Evolutionary conservation across 169 alveolate genomes (phyloP).

Genomic region (Plasmodium cynomolgi): DNA sequence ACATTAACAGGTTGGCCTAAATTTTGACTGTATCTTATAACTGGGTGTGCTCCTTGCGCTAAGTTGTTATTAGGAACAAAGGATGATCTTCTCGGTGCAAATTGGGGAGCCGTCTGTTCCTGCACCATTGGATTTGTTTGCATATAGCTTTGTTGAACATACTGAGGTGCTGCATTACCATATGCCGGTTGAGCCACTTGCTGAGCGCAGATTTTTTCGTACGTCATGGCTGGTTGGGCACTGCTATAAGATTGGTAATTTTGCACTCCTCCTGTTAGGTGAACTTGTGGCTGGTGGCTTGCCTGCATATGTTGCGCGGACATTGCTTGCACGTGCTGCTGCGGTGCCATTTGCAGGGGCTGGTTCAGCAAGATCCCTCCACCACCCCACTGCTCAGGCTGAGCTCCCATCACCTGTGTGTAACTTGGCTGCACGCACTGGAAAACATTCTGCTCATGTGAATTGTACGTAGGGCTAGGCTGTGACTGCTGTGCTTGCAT

Average conservation of each 20-base stretch:
- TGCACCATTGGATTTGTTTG: slow-evolving; percentile 2
- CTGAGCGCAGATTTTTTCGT: slow-evolving; percentile 1
- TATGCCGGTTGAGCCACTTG: neutral
- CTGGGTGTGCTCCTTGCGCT: neutral
- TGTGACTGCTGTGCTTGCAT: neutral
- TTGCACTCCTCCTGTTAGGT: slow-evolving; percentile 5
- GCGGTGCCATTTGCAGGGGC: neutral
- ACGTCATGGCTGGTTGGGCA: neutral
- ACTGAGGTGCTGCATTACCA: neutral
- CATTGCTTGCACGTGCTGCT: neutral
- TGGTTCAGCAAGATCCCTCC: slow-evolving; percentile 24
- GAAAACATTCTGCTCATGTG: neutral
- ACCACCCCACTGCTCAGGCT: neutral
- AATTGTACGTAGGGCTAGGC: neutral
- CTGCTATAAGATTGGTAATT: slow-evolving; percentile 5
- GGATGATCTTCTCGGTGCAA: slow-evolving; percentile 9
- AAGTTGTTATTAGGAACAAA: slow-evolving; percentile 25
- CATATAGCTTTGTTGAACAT: slow-evolving; percentile 3
- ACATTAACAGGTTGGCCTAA: neutral
- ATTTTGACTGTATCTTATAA: neutral
- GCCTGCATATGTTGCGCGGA: neutral
- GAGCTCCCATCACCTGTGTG: slow-evolving; percentile 1
- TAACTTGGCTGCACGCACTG: slow-evolving; percentile 15
- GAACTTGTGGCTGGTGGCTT: slow-evolving; percentile 1
- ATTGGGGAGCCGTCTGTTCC: neutral